Conservation (phyloP, 257 asterid genomes). For the Ballota nigra region DNA sequence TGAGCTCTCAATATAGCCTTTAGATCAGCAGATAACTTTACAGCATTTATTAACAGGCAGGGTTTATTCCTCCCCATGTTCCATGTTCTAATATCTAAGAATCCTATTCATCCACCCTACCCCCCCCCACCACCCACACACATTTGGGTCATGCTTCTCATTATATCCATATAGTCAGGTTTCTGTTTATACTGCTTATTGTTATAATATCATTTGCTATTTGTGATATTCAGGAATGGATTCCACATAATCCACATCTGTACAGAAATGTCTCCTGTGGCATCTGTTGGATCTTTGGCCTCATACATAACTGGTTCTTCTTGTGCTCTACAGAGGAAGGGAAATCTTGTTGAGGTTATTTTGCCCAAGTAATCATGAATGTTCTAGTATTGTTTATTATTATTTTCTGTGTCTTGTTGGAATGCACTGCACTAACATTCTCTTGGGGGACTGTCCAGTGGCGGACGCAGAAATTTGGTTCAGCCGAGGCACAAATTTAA, state of each 20-base stretch:
- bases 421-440: neutral
- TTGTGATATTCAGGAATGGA: slow-evolving; percentile 51
- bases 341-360: slow-evolving; percentile 84
- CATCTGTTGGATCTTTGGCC: slow-evolving; percentile 72
- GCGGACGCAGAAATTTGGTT: too few relatives aligned
- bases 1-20: too few relatives aligned
- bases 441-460: neutral
- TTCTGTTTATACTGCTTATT: neutral
- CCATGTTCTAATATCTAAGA: slow-evolving; percentile 2
- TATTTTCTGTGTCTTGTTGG: slow-evolving; percentile 9
- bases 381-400: slow-evolving; percentile 19
- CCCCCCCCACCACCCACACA: too few relatives aligned
- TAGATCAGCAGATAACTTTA: too few relatives aligned
- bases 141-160: neutral
- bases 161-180: neutral
- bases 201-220: slow-evolving; percentile 6
- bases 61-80: too few relatives aligned
- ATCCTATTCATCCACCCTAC: neutral
- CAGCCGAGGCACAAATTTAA: too few relatives aligned
- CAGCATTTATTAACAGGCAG: too few relatives aligned
- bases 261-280: slow-evolving; percentile 89
- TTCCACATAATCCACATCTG: slow-evolving; percentile 75
- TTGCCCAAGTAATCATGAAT: slow-evolving; percentile 73
- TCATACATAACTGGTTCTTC: slow-evolving; percentile 68
- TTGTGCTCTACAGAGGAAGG: slow-evolving; percentile 69